Base-by-base conservation (phyloP, 1,139 yeast genomes). In the Blastobotrys elegans region DNA sequence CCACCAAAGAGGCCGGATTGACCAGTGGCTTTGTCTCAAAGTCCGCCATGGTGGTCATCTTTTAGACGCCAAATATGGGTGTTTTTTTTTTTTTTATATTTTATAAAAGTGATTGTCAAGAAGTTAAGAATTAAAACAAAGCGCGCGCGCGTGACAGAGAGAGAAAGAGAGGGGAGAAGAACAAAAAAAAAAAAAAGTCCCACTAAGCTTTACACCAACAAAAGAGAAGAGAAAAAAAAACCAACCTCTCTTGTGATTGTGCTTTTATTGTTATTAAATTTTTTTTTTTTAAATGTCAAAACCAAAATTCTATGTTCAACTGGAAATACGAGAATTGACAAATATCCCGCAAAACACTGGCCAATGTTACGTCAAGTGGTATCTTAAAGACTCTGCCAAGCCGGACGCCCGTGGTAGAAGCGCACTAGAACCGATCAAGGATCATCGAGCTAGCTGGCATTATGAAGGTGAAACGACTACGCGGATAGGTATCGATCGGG, bases 311-410 rank as follows among this genome's bases (percentile, higher is more conserved):
- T 69, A 77, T 45, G 72, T 88, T 43, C 67, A 73, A 22, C 67
- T 89, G 33, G 67, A 75, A 18, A 75, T 90, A 47, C 76, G 79
- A 50, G 95, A 86, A 56, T 70, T 90, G 44, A 75, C 82, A 27
- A 90, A 90, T 60, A 78, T 90, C 33, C 97, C 97, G 0, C 88
- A 86, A 56, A 75, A 84, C 2, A 72, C 79, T 2, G 95, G 96
- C 0, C 64, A 71, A 38, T 81, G 92, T 56, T 81, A 67, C 56
- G 77, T 88, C 24, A 80, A 82, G 50, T 79, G 83, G 83, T 67
- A 66, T 44, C 60, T 79, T 24, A 68, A 68, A 44, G 80, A 76
- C 49, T 58, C 74, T 34, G 55, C 74, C 32, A 56, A 68, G 37
- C 63, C 74, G 34, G 67, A 69, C 44, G 58, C 73, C 20, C 64